Conservation (phyloP, 1,284 basidiomycete genomes). For the Rhodotorula glutinis region DNA sequence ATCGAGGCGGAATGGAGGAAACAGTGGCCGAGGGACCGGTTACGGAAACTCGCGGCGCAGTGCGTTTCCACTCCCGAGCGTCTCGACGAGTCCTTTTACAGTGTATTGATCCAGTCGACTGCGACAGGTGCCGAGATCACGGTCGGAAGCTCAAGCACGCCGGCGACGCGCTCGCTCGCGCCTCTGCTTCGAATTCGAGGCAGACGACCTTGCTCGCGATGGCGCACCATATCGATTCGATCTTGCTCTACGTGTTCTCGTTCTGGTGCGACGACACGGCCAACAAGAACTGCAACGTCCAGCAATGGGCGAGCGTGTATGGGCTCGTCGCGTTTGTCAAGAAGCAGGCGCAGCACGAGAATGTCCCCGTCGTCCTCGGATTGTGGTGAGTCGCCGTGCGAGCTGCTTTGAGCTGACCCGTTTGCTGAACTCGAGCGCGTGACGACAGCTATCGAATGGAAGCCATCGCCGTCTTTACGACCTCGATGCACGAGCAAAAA, state of each 20-base stretch:
- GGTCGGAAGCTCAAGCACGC: constrained; percentile 47
- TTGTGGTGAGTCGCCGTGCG: constrained; percentile 25
- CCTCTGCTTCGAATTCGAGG: not conserved
- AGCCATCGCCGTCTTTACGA: constrained; percentile 27
- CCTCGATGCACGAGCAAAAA: constrained; percentile 39
- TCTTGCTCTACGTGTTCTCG: constrained; percentile 53
- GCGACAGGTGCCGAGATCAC: constrained; percentile 36
- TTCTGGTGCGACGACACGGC: constrained; percentile 54
- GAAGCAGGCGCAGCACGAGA: constrained; percentile 34
- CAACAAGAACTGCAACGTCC: constrained; percentile 20
- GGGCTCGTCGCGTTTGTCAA: constrained; percentile 41
- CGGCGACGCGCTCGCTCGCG: constrained; percentile 43
- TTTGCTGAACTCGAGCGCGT: rapidly evolving
- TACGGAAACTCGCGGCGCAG: constrained; percentile 28
- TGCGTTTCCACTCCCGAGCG: no score
- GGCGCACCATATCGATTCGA: constrained; percentile 52
- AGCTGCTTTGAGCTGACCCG: not conserved
- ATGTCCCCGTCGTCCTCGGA: constrained; percentile 14
- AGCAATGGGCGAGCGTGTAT: constrained; percentile 42
- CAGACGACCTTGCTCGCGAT: constrained; percentile 45
- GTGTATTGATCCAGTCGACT: no score
- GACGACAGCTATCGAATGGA: constrained; percentile 30
- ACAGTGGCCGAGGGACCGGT: constrained; percentile 31
- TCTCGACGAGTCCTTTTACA: no score
- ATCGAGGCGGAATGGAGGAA: constrained; percentile 29